A percentile compares a stretch with the other conserved stretches of the same genome.
These are phyloP conservation scores for Lobosporangium transversale DNA, from an alignment of 192 early-diverging fungal genomes.

Conservation along the genomic window DNA sequence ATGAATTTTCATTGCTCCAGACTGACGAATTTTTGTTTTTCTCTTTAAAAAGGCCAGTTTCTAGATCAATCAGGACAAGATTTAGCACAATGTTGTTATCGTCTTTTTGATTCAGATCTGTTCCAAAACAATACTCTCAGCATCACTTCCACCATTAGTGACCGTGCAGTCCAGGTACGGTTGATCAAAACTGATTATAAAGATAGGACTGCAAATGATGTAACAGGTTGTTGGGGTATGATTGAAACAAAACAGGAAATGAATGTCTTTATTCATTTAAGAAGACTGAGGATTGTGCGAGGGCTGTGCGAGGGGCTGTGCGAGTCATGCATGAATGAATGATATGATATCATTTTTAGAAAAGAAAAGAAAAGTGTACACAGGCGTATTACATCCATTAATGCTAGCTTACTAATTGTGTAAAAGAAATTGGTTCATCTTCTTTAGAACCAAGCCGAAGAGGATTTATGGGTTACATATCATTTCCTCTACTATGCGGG, in stretches of 20 bases:
- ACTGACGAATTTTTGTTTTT: too few species aligned
- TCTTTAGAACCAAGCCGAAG: conserved; percentile 26
- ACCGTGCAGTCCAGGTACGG: conserved; percentile 48
- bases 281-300: background rate
- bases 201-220: background rate
- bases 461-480: conserved; percentile 59
- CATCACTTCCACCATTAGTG: conserved; percentile 28
- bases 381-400: too few species aligned
- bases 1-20: too few species aligned
- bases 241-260: too few species aligned
- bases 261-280: too few species aligned
- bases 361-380: background rate
- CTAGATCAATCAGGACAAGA: conserved; percentile 48
- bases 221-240: too few species aligned
- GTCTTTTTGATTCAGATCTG: conserved; percentile 61
- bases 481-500: conserved; percentile 59
- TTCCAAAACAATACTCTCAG: conserved; percentile 48
- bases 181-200: background rate
- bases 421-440: too few species aligned
- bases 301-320: too few species aligned
- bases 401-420: too few species aligned
- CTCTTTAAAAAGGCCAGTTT: conserved; percentile 69
- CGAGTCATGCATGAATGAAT: background rate
- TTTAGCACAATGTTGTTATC: conserved; percentile 57
- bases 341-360: background rate